Base-by-base conservation (phyloP, 192 early-diverging fungal genomes). In the Pilaira anomala region DNA sequence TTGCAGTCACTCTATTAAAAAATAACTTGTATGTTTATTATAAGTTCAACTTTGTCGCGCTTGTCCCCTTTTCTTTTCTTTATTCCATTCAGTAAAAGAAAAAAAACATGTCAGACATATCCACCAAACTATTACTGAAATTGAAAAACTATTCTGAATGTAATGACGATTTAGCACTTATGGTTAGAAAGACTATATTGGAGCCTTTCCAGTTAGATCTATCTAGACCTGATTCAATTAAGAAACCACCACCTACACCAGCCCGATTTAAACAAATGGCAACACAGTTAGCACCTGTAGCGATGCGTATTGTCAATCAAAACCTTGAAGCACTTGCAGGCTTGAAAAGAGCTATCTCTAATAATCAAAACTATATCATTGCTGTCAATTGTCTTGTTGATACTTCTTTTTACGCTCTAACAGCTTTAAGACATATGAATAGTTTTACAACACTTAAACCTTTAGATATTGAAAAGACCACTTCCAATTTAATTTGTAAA, bases 391-490 rank as follows among this genome's bases (percentile, higher is more conserved):
- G 73, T 45, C 33, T 75, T 2, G 57, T 69, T 4, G 68, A 69
- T 56, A 75, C 64, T 16, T 69, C 62, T 7, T 66, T 75, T 53
- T 69, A 67, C 60, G 73, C 73, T 19, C 14, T 66, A 7, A 29
- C 48, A 29, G 68, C 73, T 3, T 12, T 75, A n/a, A 51, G 69
- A 33, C 52, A 60, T 21, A 63, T 76, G 66, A 62, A 73, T 36
- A 29, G 40, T 7, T 64, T 50, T 33, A 40, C 54, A 7, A 28
- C 53, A n/a, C 49, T 69, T 9, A 74, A 74, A 42, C 63, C 59
- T 18, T 18, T 83, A 29, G 82, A 83, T 41, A 65, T 83, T 21
- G 79, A 81, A 55, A 83, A 83, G 26, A 74, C 79, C 16, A 60
- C 68, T 3, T 83, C 79, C 3, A 83, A 83, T 41, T 25, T 83